These are phyloP conservation scores for Actinomucor elegans DNA, from an alignment of 371 early-diverging fungal species.

Conservation along the genomic window DNA sequence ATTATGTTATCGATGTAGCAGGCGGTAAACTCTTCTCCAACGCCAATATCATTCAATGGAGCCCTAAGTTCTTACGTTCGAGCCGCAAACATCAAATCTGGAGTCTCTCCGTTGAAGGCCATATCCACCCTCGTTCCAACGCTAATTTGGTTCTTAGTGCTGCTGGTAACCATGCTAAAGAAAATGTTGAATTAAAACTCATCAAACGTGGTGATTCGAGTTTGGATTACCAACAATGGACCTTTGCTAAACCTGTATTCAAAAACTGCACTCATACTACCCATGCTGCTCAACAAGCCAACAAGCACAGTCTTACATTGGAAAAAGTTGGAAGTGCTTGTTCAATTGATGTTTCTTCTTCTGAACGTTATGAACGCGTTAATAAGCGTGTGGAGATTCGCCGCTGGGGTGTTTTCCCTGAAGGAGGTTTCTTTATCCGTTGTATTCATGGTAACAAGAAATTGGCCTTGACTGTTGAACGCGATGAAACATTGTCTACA, in stretches of 20 bases:
- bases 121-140: slow-evolving; percentile 40
- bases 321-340: slow-evolving; percentile 9
- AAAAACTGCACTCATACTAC: slow-evolving; percentile 18
- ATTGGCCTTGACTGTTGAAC: slow-evolving; percentile 38
- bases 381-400: slow-evolving; percentile 33
- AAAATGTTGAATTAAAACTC: slow-evolving; percentile 29
- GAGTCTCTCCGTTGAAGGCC: slow-evolving; percentile 45
- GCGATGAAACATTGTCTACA: slow-evolving; percentile 1
- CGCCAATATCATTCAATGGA: slow-evolving; percentile 38
- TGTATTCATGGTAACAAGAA: slow-evolving; percentile 25
- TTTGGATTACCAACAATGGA: slow-evolving; percentile 39
- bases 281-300: slow-evolving; percentile 18
- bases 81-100: slow-evolving; percentile 49
- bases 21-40: slow-evolving; percentile 37
- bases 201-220: slow-evolving; percentile 27
- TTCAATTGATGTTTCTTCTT: slow-evolving; percentile 20
- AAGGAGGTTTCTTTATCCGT: slow-evolving; percentile 40
- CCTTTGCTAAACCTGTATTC: slow-evolving; percentile 39
- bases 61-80: slow-evolving; percentile 32
- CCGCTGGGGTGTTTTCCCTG: slow-evolving; percentile 49
- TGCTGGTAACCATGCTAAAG: slow-evolving; percentile 14
- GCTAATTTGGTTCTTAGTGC: slow-evolving; percentile 34
- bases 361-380: slow-evolving; percentile 34
- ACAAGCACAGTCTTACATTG: slow-evolving; percentile 11
- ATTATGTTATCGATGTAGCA: slow-evolving; percentile 55